phyloP scores from a whole-genome alignment of 2,329 filamentous ascomycete species.

The Exophiala sp. region DNA sequence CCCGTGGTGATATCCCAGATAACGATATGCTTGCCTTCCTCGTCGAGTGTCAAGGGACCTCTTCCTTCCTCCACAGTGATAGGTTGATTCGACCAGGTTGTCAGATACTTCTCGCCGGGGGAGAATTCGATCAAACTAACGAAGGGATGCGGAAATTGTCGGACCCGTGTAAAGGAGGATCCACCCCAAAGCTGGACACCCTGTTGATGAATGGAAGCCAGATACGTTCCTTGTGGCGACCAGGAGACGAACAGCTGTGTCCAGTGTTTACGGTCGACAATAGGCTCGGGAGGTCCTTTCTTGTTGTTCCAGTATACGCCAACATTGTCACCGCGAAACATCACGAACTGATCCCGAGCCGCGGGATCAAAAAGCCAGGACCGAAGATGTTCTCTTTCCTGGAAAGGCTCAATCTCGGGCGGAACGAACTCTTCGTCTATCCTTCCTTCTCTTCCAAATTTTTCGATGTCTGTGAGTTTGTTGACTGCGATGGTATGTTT shows the following conservation, averaged over 20 bases:
- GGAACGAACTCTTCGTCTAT: constrained; percentile 84
- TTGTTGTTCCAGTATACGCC: constrained; percentile 99
- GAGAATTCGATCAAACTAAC: constrained; percentile 97
- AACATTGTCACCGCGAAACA: constrained; percentile 87
- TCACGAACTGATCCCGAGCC: constrained; percentile 89
- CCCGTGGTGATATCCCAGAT: constrained; percentile 94
- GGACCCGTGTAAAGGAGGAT: constrained; percentile 78
- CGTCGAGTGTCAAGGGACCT: constrained; percentile 77
- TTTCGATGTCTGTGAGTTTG: constrained; percentile 96
- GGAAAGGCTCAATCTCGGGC: constrained; percentile 76
- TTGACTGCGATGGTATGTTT: constrained; percentile 93
- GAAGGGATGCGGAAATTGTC: constrained; percentile 88
- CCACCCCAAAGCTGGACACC: constrained; percentile 98
- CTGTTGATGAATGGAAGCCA: constrained; percentile 90
- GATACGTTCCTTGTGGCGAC: constrained; percentile 89
- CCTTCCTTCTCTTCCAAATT: constrained; percentile 87
- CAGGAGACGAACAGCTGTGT: constrained; percentile 97
- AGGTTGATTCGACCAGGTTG: constrained; percentile 92
- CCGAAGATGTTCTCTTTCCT: constrained; percentile 87
- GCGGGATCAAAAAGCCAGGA: constrained; percentile 88
- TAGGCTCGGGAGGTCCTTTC: constrained; percentile 76
- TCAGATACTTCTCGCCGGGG: constrained; percentile 83
- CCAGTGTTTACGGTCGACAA: constrained; percentile 93
- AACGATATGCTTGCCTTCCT: constrained; percentile 98
- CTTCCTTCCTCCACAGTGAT: constrained; percentile 86